Evolutionary conservation across 1,284 basidiomycete genomes (phyloP), one percentile per base, ranked within the genome.

Genomic region (Coniferiporia sulphurascens): DNA sequence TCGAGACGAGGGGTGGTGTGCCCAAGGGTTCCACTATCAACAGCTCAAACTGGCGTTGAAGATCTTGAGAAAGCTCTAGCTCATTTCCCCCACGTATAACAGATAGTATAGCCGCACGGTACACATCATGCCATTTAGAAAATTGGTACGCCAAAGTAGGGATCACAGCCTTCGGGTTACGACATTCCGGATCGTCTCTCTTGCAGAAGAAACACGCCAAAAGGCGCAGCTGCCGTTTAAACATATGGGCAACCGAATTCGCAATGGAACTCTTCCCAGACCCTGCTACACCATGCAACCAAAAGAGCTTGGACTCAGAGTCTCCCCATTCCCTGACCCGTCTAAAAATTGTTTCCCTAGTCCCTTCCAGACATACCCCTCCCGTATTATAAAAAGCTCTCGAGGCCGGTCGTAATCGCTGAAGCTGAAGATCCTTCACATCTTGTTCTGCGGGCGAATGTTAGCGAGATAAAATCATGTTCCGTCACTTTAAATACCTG

Each of bases 231-330:
- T 48, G 19, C 48, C 10, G 10, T 9, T 34, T 12, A 27, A 52
- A 19, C 8, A 13, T 13, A 34, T 32, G 15, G 2, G 50, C 50
- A 27, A 52, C 50, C 3, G 58, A 52, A 8, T 35, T 32, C 6
- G 58, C 58, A 32, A 55, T 48, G 13, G 58, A 41, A 27, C 52
- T 59, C 34, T 59, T 59, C 9, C 56, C 56, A 44, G 38, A 27
- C 12, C 56, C 56, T 2, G 49, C 56, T 1, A 21, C 7, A 41
- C 58, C 58, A 19, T 48, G n/a, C 7, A 59, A 15, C 51, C 51
- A 59, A 21, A 34, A 49, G 35, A 56, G 38, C 15, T 41, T 41
- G 15, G 27, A 27, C 27, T 27, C 27, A 27, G 27, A 27, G 27
- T 27, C 27, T 5, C 27, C 27, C 27, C 27, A 27, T 27, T 27